Percentiles rank a stretch among this genome's conserved stretches.
phyloP scores from a whole-genome alignment of 2,329 filamentous ascomycete genomes.

The Pleurostoma richardsiae region DNA sequence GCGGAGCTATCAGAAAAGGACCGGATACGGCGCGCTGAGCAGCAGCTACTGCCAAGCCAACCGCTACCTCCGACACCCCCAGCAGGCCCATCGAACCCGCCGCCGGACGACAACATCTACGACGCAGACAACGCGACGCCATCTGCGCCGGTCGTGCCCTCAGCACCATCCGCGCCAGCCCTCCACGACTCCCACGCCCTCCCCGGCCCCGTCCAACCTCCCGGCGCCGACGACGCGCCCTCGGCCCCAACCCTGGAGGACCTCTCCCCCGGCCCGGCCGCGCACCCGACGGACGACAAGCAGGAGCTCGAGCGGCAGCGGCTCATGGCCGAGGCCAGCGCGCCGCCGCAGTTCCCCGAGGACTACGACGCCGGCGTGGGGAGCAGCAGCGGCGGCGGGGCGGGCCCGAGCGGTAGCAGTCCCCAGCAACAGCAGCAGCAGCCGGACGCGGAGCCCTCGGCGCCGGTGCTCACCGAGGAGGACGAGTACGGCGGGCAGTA shows the following conservation, averaged over 20 bases:
- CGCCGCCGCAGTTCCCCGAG: constrained; percentile 53
- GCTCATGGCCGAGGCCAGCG: constrained; percentile 59
- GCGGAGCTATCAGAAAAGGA: constrained; percentile 75
- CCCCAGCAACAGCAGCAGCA: constrained; percentile 14
- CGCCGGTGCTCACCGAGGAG: constrained; percentile 53
- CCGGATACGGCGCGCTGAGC: constrained; percentile 70
- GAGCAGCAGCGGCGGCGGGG: constrained; percentile 12
- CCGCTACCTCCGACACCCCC: constrained; percentile 46
- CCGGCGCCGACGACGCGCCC: constrained; percentile 23
- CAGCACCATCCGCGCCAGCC: constrained; percentile 5
- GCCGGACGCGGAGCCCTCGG: constrained; percentile 42
- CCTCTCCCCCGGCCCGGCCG: constrained; percentile 20
- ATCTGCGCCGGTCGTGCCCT: constrained; percentile 12
- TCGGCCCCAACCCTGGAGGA: constrained; percentile 43
- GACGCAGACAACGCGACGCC: constrained; percentile 35
- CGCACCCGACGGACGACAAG: constrained; percentile 62
- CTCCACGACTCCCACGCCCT: constrained; percentile 11
- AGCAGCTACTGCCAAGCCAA: constrained; percentile 73
- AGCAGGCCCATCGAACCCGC: constrained; percentile 34
- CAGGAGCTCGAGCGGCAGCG: constrained; percentile 67
- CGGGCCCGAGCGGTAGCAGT: constrained; percentile 10
- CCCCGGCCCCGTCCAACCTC: constrained; percentile 14
- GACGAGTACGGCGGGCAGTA: constrained; percentile 28
- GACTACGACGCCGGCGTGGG: constrained; percentile 37
- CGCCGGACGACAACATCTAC: constrained; percentile 43